Evolutionary conservation across 805 yeast genomes (phyloP).

Genomic region (Metschnikowia matae): DNA sequence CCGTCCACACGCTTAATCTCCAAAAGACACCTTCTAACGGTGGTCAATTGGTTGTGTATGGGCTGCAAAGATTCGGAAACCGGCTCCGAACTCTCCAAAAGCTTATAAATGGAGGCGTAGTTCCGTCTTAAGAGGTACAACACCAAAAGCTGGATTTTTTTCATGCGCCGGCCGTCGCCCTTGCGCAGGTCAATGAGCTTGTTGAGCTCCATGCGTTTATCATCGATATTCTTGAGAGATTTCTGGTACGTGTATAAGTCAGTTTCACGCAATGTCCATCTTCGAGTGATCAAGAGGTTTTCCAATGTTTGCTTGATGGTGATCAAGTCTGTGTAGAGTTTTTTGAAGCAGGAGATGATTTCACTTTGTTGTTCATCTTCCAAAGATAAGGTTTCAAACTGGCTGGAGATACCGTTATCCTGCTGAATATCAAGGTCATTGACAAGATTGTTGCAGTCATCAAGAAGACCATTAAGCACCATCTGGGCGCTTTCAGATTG

Average conservation of each 20-base stretch:
- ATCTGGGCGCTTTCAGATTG: constrained; percentile 31
- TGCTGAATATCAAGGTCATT: constrained; percentile 57
- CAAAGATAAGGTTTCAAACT: constrained; percentile 22
- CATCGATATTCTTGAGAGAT: constrained; percentile 69
- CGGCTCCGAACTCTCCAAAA: constrained; percentile 90
- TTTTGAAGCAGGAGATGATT: constrained; percentile 29
- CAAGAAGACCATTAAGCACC: constrained; percentile 69
- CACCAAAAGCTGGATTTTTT: constrained; percentile 43
- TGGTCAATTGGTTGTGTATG: constrained; percentile 85
- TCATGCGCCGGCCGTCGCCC: constrained; percentile 17
- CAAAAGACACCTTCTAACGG: constrained; percentile 83
- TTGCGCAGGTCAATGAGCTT: constrained; percentile 16
- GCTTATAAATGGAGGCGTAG: constrained; percentile 83
- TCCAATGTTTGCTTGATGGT: constrained; percentile 72
- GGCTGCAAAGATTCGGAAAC: constrained; percentile 92
- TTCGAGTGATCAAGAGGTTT: constrained; percentile 80
- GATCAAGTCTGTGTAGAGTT: constrained; percentile 58
- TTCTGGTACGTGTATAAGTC: constrained; percentile 84
- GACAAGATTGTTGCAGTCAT: constrained; percentile 75
- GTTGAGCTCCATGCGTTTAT: constrained; percentile 48
- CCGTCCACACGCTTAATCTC: constrained; percentile 95
- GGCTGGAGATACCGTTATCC: constrained; percentile 22
- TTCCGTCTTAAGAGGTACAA: constrained; percentile 84
- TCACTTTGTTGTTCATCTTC: constrained; percentile 41
- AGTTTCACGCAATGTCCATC: constrained; percentile 97